These are phyloP conservation scores for Yamadazyma endophytica DNA, from an alignment of 805 yeast genomes.

Conservation along the genomic window DNA sequence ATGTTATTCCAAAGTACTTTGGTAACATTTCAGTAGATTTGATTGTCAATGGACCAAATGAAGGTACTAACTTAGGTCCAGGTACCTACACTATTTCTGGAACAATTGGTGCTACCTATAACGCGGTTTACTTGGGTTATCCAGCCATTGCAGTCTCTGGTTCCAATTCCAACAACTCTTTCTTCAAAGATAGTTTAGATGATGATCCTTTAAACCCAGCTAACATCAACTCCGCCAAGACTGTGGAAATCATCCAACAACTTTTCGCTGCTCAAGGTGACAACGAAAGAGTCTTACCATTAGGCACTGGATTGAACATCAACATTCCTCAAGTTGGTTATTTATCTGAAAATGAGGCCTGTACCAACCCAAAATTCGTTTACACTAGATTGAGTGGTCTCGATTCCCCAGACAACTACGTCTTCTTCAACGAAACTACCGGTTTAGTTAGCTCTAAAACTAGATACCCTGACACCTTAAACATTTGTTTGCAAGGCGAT, in stretches of 20 bases:
- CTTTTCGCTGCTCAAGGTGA: constrained; percentile 36
- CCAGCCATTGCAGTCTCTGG: constrained; percentile 52
- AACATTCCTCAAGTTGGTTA: constrained; percentile 45
- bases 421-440: constrained; percentile 37
- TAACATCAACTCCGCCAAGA: constrained; percentile 41
- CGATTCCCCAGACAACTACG: constrained; percentile 24
- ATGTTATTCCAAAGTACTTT: constrained; percentile 41
- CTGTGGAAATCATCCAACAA: constrained; percentile 35
- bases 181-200: constrained; percentile 40
- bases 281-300: constrained; percentile 35
- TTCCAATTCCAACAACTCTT: constrained; percentile 41
- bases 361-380: constrained; percentile 40
- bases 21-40: constrained; percentile 40
- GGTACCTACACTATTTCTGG: constrained; percentile 43
- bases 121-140: constrained; percentile 43
- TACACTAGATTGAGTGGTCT: constrained; percentile 46
- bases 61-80: constrained; percentile 45
- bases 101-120: constrained; percentile 48
- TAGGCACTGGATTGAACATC: constrained; percentile 44
- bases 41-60: constrained; percentile 49
- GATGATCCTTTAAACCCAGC: constrained; percentile 37
- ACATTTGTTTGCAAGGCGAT: constrained; percentile 38
- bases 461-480: constrained; percentile 11
- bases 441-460: constrained; percentile 17
- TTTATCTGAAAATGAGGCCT: constrained; percentile 28